These are phyloP conservation scores for Scedosporium dehoogii DNA, from an alignment of 2,329 filamentous ascomycete species.

Conservation along the genomic window DNA sequence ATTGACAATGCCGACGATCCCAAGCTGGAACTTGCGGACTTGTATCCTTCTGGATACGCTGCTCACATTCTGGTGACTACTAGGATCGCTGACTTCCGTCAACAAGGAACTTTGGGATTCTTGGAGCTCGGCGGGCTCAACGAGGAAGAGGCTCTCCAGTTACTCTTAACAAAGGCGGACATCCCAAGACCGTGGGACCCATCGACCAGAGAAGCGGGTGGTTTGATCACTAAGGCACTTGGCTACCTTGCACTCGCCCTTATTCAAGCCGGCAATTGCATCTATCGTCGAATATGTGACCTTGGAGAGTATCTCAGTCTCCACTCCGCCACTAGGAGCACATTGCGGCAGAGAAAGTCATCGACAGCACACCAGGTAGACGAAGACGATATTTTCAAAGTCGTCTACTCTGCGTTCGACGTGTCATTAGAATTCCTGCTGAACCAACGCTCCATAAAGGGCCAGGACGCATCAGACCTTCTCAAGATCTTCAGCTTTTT, in stretches of 20 bases:
- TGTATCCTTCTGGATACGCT: constrained; percentile 5
- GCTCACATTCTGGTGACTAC: constrained; percentile 10
- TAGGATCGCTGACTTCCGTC: constrained; percentile 5
- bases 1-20: constrained; percentile 9
- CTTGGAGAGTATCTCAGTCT: constrained; percentile 7
- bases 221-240: constrained; percentile 6
- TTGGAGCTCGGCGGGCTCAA: constrained; percentile 7
- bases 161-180: constrained; percentile 6
- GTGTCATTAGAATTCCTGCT: constrained; percentile 6
- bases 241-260: constrained; percentile 9
- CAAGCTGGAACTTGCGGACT: constrained; percentile 1
- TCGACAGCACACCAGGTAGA: background rate
- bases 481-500: background rate
- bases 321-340: background rate
- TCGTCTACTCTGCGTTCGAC: constrained; percentile 8
- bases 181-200: constrained; percentile 7
- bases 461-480: constrained; percentile 1
- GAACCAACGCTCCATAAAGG: background rate
- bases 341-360: background rate
- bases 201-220: constrained; percentile 1
- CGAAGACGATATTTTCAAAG: background rate
- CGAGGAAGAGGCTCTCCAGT: constrained; percentile 7
- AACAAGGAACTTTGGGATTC: constrained; percentile 3
- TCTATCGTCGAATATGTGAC: constrained; percentile 7
- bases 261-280: constrained; percentile 9